Base-by-base conservation (phyloP, 2,329 filamentous ascomycete species). In the Stemphylium lycopersici region DNA sequence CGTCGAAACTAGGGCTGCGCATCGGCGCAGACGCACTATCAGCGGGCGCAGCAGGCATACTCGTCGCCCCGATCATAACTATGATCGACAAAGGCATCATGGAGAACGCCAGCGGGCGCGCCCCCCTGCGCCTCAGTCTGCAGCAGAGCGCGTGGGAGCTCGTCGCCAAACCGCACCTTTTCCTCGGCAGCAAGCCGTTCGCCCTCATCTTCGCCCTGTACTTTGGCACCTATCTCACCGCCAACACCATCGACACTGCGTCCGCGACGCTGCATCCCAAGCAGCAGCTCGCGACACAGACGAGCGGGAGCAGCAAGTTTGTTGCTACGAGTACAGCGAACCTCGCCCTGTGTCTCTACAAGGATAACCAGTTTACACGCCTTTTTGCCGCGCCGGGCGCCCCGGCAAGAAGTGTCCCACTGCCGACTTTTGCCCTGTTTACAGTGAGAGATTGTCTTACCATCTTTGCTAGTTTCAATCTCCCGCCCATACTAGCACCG, bases 391-490 rank as follows among this genome's bases (percentile, higher is more conserved):
- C 76, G 3, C 55, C 81, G 75, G 58, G 81, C 76, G 52, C 83
- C 77, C 32, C 70, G 8, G 60, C 76, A 24, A 64, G 78, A 42
- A 61, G 79, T 58, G 88, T 96, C 0, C 87, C 90, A 0, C 76
- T 86, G 29, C 80, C 88, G 1, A 90, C 87, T 7, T 95, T 92
- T 76, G 79, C 82, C 0, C 84, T 96, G 52, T 97, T 96, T 80
- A 87, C 90, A 3, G 71, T 89, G 50, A 87, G 93, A 65, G 93
- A 97, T 78, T 91, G 88, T 76, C 78, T 96, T 58, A 96, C 93
- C 46, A 92, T 96, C 66, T 96, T 96, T 74, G 91, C 91, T 4
- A 90, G 87, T 11, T 98, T 97, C 83, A 97, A 97, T 72, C 79
- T 96, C 2, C 93, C 93, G 0, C 85, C 90, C 0, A 70, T 95